Percentiles rank a stretch among this genome's conserved stretches.
Conservation (phyloP, 2,329 filamentous ascomycete species). For the Colletotrichum orchidophilum region DNA sequence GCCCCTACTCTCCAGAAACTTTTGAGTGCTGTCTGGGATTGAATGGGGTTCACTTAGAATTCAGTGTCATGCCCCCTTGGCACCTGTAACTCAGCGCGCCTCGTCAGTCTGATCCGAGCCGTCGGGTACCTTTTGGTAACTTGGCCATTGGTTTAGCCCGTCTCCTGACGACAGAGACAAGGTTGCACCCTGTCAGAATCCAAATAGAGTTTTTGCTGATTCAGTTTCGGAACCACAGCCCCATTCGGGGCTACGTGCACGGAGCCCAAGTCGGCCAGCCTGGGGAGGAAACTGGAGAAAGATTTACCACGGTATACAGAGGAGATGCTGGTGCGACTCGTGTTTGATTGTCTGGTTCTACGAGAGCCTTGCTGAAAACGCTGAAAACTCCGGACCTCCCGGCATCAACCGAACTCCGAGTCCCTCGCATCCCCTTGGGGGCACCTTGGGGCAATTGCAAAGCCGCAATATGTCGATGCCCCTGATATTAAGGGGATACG, state of each 20-base stretch:
- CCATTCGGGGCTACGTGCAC: not conserved
- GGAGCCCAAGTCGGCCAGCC: not conserved
- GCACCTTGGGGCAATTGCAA: slow-evolving; percentile 9
- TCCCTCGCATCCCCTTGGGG: too few relatives aligned
- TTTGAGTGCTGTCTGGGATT: slow-evolving; percentile 32
- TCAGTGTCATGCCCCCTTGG: slow-evolving; percentile 24
- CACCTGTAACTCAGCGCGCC: slow-evolving; percentile 17
- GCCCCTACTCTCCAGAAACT: slow-evolving; percentile 26
- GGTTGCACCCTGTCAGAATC: slow-evolving; percentile 9
- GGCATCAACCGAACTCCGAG: slow-evolving; percentile 1
- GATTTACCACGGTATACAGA: not conserved
- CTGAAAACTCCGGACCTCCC: slow-evolving; percentile 16
- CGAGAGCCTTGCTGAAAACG: not conserved
- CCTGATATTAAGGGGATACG: slow-evolving; percentile 30
- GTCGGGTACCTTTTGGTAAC: slow-evolving; percentile 3
- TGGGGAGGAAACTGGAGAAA: not conserved
- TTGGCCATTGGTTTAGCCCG: not conserved
- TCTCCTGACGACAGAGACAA: not conserved
- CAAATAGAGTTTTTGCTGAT: slow-evolving; percentile 24
- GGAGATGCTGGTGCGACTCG: not conserved
- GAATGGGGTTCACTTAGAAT: slow-evolving; percentile 14
- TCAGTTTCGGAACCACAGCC: slow-evolving; percentile 29
- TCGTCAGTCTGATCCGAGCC: slow-evolving; percentile 18
- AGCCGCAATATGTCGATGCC: not conserved
- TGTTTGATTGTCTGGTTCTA: not conserved